Evolutionary conservation across 768 basidiomycete genomes (phyloP), one percentile per base, ranked within the genome.

Genomic region (Cystoderma amianthinum): DNA sequence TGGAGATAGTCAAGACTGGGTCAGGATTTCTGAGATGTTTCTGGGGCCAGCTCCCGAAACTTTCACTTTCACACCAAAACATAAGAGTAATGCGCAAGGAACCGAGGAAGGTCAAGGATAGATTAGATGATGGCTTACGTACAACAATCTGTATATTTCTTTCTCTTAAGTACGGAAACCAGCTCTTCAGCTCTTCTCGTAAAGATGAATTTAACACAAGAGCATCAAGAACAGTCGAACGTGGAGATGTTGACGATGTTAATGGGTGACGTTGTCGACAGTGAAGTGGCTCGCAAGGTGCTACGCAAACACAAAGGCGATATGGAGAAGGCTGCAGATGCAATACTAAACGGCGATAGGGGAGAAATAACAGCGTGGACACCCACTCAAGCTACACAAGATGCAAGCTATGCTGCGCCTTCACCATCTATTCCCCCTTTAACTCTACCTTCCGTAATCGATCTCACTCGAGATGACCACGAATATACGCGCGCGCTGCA

Each of bases 1-100:
- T 51, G 69, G 72, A 2, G 75, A 88, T 53, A 83, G 85, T 55
- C 66, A 71, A 28, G 89, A 94, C 55, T 95, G 93, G 93, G 85
- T 94, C 32, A 88, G 81, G 64, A 81, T 99, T 35, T 86, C 87
- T 1, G 90, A 94, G 63, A 93, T 95, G 86, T 96, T 96, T 65
- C 65, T 97, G 18, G 95, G 94, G 1, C 84, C 84, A 43, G 76
- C 79, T 1, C 93, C 90, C 1, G 86, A 87, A 45, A 67, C 75
- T 2, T 95, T 89, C 82, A 63, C 65, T 5, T 98, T 96, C 62
- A 80, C 78, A 11, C 92, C 94, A 2, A 98, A 96, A 61, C 94
- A 98, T 64, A 94, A 90, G 64, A 93, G 89, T 48, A 97, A 96
- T 57, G 67, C 87, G 1, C 72, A 80, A 57, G 83, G 83, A 42